Evolutionary conservation across 805 yeast species (phyloP).

Genomic region (Clavispora santaluciae): DNA sequence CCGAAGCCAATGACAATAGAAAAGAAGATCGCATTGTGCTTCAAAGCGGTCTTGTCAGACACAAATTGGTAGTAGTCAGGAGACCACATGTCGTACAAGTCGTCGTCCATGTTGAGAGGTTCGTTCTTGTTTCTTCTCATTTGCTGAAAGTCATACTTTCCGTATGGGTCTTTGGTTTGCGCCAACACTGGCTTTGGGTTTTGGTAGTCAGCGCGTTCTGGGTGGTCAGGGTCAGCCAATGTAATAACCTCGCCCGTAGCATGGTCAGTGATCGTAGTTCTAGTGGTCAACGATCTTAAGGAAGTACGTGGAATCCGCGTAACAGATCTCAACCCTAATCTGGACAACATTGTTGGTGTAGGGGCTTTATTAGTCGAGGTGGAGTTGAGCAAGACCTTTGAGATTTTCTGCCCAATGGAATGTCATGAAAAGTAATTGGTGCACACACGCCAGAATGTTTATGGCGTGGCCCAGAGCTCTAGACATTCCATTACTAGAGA

Average conservation of each 20-base stretch:
- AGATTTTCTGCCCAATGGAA: slow-evolving; percentile 13
- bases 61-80: slow-evolving; percentile 68
- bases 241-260: slow-evolving; percentile 34
- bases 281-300: slow-evolving; percentile 24
- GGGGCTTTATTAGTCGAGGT: slow-evolving; percentile 2
- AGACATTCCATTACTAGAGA: too few relatives aligned
- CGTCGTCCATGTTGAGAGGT: slow-evolving; percentile 67
- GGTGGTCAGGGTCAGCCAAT: slow-evolving; percentile 38
- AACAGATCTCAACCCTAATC: slow-evolving; percentile 20
- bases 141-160: slow-evolving; percentile 74
- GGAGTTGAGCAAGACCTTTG: not conserved
- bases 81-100: slow-evolving; percentile 77
- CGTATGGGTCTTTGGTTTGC: slow-evolving; percentile 66
- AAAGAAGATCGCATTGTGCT: slow-evolving; percentile 50
- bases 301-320: slow-evolving; percentile 7
- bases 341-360: slow-evolving; percentile 20
- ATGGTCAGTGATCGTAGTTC: slow-evolving; percentile 37
- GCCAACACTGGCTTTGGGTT: slow-evolving; percentile 54
- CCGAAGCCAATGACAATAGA: slow-evolving; percentile 40
- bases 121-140: slow-evolving; percentile 74
- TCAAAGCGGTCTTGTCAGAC: slow-evolving; percentile 56
- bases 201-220: slow-evolving; percentile 56
- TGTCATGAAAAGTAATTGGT: slow-evolving; percentile 8
- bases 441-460: slow-evolving; percentile 8
- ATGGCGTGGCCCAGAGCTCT: too few relatives aligned